Base-by-base conservation (phyloP, 2,329 filamentous ascomycete species). In the Triangularia setosa region DNA sequence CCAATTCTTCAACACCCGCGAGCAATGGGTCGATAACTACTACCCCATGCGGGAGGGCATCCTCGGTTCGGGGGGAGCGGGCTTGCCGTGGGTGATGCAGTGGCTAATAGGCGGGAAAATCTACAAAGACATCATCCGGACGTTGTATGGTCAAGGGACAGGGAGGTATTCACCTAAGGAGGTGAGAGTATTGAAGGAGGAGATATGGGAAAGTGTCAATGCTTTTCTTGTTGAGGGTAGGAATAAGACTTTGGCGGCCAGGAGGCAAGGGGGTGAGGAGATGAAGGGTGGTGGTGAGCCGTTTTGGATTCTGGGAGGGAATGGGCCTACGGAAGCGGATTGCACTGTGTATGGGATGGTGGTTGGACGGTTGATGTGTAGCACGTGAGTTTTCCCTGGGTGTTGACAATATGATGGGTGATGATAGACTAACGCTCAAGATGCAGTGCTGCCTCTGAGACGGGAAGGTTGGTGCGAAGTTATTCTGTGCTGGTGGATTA, bases 11-110 rank as follows among this genome's bases (percentile, higher is more conserved):
- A 76, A 81, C 25, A 72, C 67, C 0, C 77, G 79, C 48, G 86
- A 89, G 74, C 77, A 80, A 65, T 89, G 86, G 86, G 72, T 80
- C 2, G 76, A 84, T 63, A 87, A 89, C 71, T 88, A 84, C 75
- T 80, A 84, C 65, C 73, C 75, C 14, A 87, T 87, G 84, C 82
- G 86, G 16, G 79, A 80, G 59, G 75, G 82, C 40, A 74, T 80
- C 0, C 75, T 89, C 6, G 33, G 33, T 3, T 27, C 23, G 12
- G 53, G 27, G 3, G 28, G 56, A 24, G 74, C 71, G 9, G 61
- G 78, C 0, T 66, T 88, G 1, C 82, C 85, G 0, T 88, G 81
- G 70, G 82, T 81, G 0, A 40, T 85, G 0, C 82, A 80, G 12
- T 65, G 83, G 0, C 1, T 87, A 1, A 71, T 88, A 7, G 87